phyloP scores from a whole-genome alignment of 192 early-diverging fungal genomes.

The Helicostylum pulchrum region DNA sequence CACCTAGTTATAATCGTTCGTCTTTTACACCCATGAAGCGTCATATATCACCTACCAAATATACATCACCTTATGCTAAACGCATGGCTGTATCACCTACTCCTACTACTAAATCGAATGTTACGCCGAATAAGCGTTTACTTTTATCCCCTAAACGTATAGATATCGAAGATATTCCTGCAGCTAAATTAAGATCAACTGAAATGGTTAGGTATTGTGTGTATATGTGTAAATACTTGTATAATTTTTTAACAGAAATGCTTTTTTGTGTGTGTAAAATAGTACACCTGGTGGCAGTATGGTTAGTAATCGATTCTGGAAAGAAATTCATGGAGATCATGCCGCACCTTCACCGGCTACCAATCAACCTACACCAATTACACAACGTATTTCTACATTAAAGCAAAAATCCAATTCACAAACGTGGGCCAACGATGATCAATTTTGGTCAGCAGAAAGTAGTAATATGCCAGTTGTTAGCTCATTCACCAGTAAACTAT shows the following conservation, averaged over 20 bases:
- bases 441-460: slow-evolving; percentile 9
- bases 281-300: slow-evolving; percentile 12
- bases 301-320: slow-evolving; percentile 12
- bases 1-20: neutral
- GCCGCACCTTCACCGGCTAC: neutral
- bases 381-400: neutral
- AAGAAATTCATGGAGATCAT: slow-evolving; percentile 9
- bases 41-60: neutral
- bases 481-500: neutral
- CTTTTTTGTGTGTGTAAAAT: neutral
- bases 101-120: too few relatives aligned
- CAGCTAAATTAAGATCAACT: slow-evolving; percentile 13
- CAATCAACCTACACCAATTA: neutral
- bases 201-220: slow-evolving; percentile 9
- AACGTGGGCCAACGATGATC: slow-evolving; percentile 1
- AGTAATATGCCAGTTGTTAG: neutral
- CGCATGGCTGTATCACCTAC: too few relatives aligned
- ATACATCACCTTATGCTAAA: neutral
- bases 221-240: neutral
- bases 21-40: neutral
- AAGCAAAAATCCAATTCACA: neutral
- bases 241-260: neutral
- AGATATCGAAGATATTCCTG: slow-evolving; percentile 1
- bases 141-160: neutral
- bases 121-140: neutral